Percentiles rank a stretch among this genome's conserved stretches.
Evolutionary conservation across 495 filamentous ascomycete species (phyloP).

Genomic region (Schizothecium vesticola): DNA sequence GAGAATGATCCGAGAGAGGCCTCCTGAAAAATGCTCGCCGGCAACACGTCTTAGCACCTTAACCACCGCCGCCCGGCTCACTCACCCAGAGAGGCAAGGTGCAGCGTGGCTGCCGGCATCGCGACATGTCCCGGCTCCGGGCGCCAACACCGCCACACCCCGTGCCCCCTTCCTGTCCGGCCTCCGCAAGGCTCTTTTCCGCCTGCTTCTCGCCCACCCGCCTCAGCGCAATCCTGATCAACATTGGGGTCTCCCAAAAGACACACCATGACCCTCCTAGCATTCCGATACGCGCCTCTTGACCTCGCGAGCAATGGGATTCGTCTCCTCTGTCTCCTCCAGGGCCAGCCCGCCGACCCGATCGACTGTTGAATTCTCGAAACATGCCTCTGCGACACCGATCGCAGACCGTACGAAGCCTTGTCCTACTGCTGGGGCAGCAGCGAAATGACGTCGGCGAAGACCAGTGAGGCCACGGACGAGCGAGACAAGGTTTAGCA

Average conservation of each 20-base stretch:
- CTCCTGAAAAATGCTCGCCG: too few relatives aligned
- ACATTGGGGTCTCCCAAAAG: background rate
- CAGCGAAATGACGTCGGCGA: background rate
- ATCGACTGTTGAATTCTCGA: background rate
- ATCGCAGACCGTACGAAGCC: conserved; percentile 21
- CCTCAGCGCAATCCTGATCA: too few relatives aligned
- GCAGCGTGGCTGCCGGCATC: background rate
- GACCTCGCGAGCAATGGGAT: background rate
- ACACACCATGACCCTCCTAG: background rate
- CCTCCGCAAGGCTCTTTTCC: background rate
- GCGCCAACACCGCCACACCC: background rate
- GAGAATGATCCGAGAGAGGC: too few relatives aligned
- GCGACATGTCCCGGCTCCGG: too few relatives aligned
- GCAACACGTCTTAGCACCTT: too few relatives aligned
- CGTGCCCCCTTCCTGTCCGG: background rate
- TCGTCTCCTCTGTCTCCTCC: background rate
- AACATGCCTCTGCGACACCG: background rate
- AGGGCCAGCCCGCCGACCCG: background rate
- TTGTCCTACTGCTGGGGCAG: conserved; percentile 33
- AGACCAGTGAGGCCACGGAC: background rate
- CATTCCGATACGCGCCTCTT: background rate
- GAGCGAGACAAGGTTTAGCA: background rate
- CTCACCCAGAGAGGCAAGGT: background rate
- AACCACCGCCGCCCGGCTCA: too few relatives aligned
- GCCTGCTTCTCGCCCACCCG: background rate